These are phyloP conservation scores for Durotheca rogersii DNA, from an alignment of 495 filamentous ascomycete genomes.

Conservation along the genomic window DNA sequence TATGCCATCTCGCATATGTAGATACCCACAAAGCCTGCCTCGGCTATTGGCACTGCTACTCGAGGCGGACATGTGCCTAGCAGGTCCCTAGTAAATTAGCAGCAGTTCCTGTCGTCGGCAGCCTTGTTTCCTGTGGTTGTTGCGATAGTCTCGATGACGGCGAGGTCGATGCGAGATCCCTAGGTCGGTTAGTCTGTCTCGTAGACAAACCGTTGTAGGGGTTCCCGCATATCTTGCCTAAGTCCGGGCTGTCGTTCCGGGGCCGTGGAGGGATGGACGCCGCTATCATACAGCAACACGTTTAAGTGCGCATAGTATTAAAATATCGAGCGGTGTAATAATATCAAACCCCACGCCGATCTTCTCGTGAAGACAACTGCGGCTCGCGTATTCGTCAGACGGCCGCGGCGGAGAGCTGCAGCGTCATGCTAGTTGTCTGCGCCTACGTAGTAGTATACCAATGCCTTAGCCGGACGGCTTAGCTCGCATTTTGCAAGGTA, in stretches of 20 bases:
- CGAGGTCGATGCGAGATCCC: too few relatives aligned
- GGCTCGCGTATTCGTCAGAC: slow-evolving; percentile 18
- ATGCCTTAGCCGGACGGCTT: slow-evolving; percentile 8
- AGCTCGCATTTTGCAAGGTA: slow-evolving; percentile 4
- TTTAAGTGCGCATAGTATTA: too few relatives aligned
- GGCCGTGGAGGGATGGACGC: too few relatives aligned
- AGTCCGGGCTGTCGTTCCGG: too few relatives aligned
- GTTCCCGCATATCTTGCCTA: too few relatives aligned
- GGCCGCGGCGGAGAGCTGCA: slow-evolving; percentile 19
- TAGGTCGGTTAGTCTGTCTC: too few relatives aligned
- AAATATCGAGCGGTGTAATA: slow-evolving; percentile 4
- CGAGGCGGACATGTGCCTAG: background rate
- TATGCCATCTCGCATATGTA: slow-evolving; percentile 2
- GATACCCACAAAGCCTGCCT: slow-evolving; percentile 6
- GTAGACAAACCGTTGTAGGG: too few relatives aligned
- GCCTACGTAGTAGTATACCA: slow-evolving; percentile 7
- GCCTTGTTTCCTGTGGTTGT: too few relatives aligned
- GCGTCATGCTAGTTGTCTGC: slow-evolving; percentile 15
- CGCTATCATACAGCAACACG: too few relatives aligned
- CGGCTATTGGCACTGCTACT: too few relatives aligned
- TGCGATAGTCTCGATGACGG: too few relatives aligned
- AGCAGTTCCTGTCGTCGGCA: too few relatives aligned
- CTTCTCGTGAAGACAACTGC: slow-evolving; percentile 6
- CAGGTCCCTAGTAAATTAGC: slow-evolving; percentile 2
- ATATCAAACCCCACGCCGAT: slow-evolving; percentile 12